These are phyloP conservation scores for Phytophthora cryptogea DNA, from an alignment of 352 stramenopile genomes.

Conservation along the genomic window DNA sequence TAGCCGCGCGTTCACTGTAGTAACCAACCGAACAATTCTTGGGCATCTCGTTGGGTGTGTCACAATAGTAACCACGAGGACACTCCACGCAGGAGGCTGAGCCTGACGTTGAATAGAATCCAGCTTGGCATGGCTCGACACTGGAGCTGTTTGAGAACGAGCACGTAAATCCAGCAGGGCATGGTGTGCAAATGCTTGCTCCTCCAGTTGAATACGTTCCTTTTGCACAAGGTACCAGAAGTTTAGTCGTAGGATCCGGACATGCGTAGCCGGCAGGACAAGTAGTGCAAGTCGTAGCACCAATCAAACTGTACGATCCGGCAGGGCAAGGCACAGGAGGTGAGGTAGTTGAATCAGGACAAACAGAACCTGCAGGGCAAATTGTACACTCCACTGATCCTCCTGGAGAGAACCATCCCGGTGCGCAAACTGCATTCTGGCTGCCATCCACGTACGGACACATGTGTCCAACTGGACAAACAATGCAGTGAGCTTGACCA, in stretches of 20 bases:
- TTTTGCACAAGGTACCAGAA: conserved; percentile 49
- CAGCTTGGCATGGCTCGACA: conserved; percentile 60
- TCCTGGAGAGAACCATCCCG: conserved; percentile 47
- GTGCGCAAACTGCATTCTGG: conserved; percentile 46
- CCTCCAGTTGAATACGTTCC: conserved; percentile 64
- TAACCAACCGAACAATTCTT: conserved; percentile 79
- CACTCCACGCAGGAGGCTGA: conserved; percentile 74
- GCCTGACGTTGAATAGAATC: conserved; percentile 67
- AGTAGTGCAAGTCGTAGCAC: conserved; percentile 51
- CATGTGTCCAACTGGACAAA: conserved; percentile 53
- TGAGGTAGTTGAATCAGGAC: conserved; percentile 41
- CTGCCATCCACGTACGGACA: conserved; percentile 56
- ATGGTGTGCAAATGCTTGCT: conserved; percentile 61
- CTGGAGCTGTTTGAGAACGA: conserved; percentile 59
- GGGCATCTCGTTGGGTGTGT: conserved; percentile 57
- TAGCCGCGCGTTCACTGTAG: conserved; percentile 77
- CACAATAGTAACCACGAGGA: conserved; percentile 83
- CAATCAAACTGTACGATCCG: conserved; percentile 67
- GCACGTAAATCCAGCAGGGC: conserved; percentile 83
- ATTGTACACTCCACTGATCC: conserved; percentile 55
- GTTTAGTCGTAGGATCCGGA: conserved; percentile 54
- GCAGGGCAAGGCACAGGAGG: conserved; percentile 42
- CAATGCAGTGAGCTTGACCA: conserved; percentile 49
- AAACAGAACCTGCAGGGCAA: conserved; percentile 68
- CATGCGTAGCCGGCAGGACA: conserved; percentile 82